Base-by-base conservation (phyloP, 148 eudicot species). In the Diospyros lotus region DNA sequence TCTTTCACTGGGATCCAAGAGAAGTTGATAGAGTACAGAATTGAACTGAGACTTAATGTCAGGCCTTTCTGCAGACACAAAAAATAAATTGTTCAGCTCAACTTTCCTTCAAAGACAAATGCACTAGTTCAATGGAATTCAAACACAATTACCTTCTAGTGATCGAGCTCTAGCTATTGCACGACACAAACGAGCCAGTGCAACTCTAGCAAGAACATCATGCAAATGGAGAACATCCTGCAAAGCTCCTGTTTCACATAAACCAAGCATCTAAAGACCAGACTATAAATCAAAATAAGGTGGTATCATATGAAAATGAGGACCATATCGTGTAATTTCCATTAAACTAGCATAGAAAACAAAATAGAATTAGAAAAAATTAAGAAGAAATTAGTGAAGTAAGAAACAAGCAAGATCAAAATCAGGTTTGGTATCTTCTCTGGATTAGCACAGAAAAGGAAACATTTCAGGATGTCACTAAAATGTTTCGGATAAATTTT, bases 181-280 rank as follows among this genome's bases (percentile, higher is more conserved):
- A 85, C 93, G 93, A 80, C 99, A 95, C 87, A 95, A 84, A 79
- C 89, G 90, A 81, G 97, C 97, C 52, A 95, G 93, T 56, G 99
- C 92, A 82, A 95, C 99, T 88, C 99, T 87, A 75, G 97, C 99
- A 76, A 95, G 96, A 73, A 95, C 99, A 80, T 95, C 99, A 83
- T 92, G 96, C 90, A 95, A 82, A 82, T 93, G 96, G 68, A 95
- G 93, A 78, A 95, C 87, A 80, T 95, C 97, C 72, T 90, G 99
- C 78, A 95, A 80, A 68, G 93, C 94, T 55, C 99, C 99, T 95
- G 88, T 58, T 81, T 72, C 84, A 82, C 7, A 74, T 51, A 77
- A 81, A 62, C 38, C 18, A 53, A 65, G 77, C 54, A 41, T 54
- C 52, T n/a, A 58, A 45, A 44, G 9, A 63, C 54, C 51, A 5